phyloP scores from a whole-genome alignment of 1,139 yeast genomes.

The Diutina pseudorugosa region DNA sequence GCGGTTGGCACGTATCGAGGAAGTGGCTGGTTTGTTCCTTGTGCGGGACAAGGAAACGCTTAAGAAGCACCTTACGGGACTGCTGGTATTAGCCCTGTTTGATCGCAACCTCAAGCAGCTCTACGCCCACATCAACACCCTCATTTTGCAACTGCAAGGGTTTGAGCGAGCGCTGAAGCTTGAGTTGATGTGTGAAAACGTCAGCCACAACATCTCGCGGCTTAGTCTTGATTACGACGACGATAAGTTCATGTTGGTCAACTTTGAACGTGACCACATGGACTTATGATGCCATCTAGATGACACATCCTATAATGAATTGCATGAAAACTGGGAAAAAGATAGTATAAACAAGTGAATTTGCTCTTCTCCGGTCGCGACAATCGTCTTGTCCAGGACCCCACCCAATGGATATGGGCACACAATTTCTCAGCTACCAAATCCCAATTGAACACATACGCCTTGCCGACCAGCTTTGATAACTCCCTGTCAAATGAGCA shows the following conservation, averaged over 20 bases:
- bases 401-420: too few species aligned
- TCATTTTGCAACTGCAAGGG: conserved; percentile 18
- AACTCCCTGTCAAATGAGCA: too few species aligned
- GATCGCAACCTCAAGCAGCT: conserved; percentile 12
- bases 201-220: conserved; percentile 20
- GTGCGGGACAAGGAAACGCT: not conserved
- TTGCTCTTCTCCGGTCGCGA: too few species aligned
- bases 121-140: conserved; percentile 16
- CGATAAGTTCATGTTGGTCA: conserved; percentile 24
- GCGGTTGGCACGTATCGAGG: not conserved
- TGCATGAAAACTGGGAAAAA: too few species aligned
- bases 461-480: too few species aligned
- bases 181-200: conserved; percentile 22
- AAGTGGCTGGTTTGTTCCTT: not conserved
- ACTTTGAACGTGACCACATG: conserved; percentile 27
- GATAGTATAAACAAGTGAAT: too few species aligned
- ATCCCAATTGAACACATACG: too few species aligned
- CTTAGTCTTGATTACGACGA: conserved; percentile 21
- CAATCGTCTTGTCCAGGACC: too few species aligned
- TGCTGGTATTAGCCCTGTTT: conserved; percentile 12
- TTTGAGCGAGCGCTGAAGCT: conserved; percentile 18
- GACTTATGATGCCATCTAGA: conserved; percentile 12
- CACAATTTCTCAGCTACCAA: too few species aligned
- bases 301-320: too few species aligned
- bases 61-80: not conserved